Base-by-base conservation (phyloP, 306 rosid species). In the Prunus campanulata region DNA sequence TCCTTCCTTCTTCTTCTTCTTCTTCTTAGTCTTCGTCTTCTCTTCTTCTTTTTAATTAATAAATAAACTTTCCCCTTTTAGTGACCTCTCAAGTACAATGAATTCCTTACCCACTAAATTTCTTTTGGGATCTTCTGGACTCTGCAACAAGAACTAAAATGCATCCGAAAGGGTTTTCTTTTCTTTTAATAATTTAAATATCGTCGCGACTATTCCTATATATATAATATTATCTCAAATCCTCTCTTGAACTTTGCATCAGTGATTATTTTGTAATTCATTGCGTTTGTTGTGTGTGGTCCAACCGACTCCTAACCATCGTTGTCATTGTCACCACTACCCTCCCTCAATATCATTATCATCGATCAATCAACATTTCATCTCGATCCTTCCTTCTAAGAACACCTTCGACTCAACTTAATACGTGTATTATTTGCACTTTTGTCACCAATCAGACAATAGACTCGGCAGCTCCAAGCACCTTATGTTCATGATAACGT, bases 71-170 rank as follows among this genome's bases (percentile, higher is more conserved):
- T 42, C 48, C 18, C 2, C 73, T 27, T 32, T 6, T 5, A 19
- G 64, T 74, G 70, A 59, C 72, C 18, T 62, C 8, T 69, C 60
- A 61, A 6, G 24, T 69, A 5, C 80, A 56, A 42, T 48, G 81
- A 75, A 86, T 52, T 59, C 66, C 35, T 11, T 66, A 67, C 77
- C 87, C 19, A 62, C 55, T 18, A 16, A 48, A 48, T 62, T 67
- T 68, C 25, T 50, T 61, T 11, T 55, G 71, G 76, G 70, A 66
- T 61, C 86, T 81, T 83, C 79, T 79, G 30, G 87, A 50, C 74
- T 74, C 59, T 6, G 65, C 50, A 59, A 56, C 50, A 59, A 56
- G 27, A 59, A 25, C 77, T 24, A 10, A 3, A 39, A 35, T 59
- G 68, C 27, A 57, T 57, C 66, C 50, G 22, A 30, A 18, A 2